phyloP scores from a whole-genome alignment of 306 rosid species.

The Pterocarpus macrocarpus region DNA sequence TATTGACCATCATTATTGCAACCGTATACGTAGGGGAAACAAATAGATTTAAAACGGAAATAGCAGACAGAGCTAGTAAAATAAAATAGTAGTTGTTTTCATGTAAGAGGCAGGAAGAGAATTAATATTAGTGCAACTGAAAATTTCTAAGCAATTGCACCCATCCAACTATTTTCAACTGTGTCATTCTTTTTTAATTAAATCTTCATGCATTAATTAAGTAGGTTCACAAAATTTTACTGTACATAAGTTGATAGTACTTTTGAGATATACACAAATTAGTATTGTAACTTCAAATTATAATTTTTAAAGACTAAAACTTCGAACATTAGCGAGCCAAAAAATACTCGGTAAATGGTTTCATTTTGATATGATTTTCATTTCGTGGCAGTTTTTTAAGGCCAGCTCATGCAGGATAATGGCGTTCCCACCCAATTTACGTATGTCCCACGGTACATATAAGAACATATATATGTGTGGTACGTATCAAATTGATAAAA shows the following conservation, averaged over 20 bases:
- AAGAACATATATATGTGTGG: neutral
- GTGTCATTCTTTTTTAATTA: neutral
- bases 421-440: neutral
- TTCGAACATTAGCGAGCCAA: neutral
- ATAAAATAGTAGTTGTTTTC: conserved; percentile 3
- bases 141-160: neutral
- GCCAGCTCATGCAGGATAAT: too few relatives aligned
- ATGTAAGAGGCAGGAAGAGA: neutral
- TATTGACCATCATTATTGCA: conserved; percentile 11
- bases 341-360: too few relatives aligned
- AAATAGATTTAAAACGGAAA: neutral
- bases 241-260: neutral
- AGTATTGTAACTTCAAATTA: neutral
- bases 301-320: too few relatives aligned
- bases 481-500: neutral
- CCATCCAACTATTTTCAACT: neutral
- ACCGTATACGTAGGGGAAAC: conserved; percentile 19
- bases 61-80: neutral
- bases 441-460: neutral
- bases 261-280: neutral
- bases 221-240: neutral
- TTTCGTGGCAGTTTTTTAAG: neutral
- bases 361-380: too few relatives aligned
- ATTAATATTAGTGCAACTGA: neutral
- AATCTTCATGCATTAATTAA: neutral